Percentiles rank a stretch among this genome's conserved stretches.
phyloP scores from a whole-genome alignment of 441 rosid species.

The Corymbia calophylla region DNA sequence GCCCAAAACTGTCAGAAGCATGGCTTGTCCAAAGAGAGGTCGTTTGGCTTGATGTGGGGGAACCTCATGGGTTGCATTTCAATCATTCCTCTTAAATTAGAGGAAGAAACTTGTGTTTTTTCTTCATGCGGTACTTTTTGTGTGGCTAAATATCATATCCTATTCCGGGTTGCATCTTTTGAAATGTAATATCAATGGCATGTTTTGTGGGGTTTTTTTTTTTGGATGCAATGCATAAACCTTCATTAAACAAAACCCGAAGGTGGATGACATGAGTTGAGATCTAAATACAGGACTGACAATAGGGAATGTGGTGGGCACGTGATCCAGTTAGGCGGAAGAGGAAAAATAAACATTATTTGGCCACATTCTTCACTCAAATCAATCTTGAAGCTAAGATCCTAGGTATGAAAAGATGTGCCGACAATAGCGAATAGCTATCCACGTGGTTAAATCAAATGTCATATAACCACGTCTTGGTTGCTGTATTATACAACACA shows the following conservation, averaged over 20 bases:
- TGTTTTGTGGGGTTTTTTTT: neutral
- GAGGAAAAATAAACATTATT: neutral
- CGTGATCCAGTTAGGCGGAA: too few species aligned
- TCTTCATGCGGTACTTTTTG: neutral
- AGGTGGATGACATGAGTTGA: too few species aligned
- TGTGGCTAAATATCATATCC: neutral
- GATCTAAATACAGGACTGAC: too few species aligned
- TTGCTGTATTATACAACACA: neutral
- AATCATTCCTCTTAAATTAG: neutral
- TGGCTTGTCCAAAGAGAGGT: neutral
- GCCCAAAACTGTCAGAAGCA: neutral
- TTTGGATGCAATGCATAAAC: too few species aligned
- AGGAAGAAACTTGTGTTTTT: neutral
- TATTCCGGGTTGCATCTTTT: neutral
- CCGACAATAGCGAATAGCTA: neutral
- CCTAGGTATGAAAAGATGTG: neutral
- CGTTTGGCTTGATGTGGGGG: neutral
- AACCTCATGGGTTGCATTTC: neutral
- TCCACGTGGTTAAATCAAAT: neutral
- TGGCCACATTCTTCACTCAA: neutral
- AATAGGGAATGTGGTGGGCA: too few species aligned
- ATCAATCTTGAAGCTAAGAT: neutral
- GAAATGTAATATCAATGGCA: neutral
- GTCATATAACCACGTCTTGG: neutral
- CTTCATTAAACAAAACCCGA: too few species aligned